A percentile compares a stretch with the other conserved stretches of the same genome.
Conservation (phyloP, 225 moss, liverwort and hornwort species). For the Pseudoscleropodium purum region DNA sequence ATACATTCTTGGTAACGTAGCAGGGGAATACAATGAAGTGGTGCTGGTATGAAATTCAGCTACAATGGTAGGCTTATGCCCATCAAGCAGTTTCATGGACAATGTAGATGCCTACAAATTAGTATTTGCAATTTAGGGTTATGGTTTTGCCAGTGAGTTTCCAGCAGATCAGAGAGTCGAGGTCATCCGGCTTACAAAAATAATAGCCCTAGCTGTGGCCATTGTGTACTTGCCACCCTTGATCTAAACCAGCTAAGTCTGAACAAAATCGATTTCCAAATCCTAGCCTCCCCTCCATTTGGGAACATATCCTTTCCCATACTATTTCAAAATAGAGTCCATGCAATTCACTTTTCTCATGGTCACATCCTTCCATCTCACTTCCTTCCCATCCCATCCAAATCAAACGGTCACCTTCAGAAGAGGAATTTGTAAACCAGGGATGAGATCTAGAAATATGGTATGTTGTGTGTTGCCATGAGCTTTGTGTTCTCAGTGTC, state of each 20-base stretch:
- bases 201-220: background rate
- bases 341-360: background rate
- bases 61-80: too few relatives aligned
- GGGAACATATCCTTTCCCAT: background rate
- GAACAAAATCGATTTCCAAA: background rate
- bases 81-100: too few relatives aligned
- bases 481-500: background rate
- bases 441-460: too few relatives aligned
- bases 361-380: slow-evolving; percentile 5
- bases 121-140: too few relatives aligned
- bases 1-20: too few relatives aligned
- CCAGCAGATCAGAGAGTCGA: too few relatives aligned
- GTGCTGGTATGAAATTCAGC: too few relatives aligned
- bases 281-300: background rate
- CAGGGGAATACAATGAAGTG: too few relatives aligned
- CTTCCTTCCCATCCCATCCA: background rate
- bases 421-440: background rate
- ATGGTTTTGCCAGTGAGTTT: too few relatives aligned
- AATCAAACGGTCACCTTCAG: background rate
- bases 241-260: background rate
- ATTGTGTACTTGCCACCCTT: background rate
- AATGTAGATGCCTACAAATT: too few relatives aligned
- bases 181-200: background rate
- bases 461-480: background rate
- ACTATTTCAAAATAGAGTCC: background rate